These are phyloP conservation scores for Selaginella tamariscina DNA, from an alignment of 75 land plant species.

Conservation along the genomic window DNA sequence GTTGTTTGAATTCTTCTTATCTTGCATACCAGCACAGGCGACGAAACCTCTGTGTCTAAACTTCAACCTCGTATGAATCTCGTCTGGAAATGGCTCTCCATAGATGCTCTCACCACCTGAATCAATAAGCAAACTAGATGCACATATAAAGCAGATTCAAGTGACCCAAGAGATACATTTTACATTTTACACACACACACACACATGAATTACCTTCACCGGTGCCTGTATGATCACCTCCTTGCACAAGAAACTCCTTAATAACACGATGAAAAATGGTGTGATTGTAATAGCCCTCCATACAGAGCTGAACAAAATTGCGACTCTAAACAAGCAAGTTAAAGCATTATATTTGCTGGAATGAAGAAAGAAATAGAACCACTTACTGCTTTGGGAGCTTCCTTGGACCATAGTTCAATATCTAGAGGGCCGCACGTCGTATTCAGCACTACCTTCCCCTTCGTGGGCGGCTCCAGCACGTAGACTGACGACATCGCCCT, in stretches of 20 bases:
- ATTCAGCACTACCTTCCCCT: constrained; percentile 79
- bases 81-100: constrained; percentile 69
- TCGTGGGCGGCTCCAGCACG: constrained; percentile 95
- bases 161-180: too few species aligned
- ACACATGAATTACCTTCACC: constrained; percentile 44
- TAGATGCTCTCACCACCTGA: constrained; percentile 94
- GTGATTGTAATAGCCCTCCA: constrained; percentile 84
- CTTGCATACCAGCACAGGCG: constrained; percentile 84
- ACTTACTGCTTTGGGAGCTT: constrained; percentile 87
- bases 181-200: too few species aligned
- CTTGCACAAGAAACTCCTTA: constrained; percentile 79
- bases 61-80: constrained; percentile 76
- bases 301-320: constrained; percentile 94
- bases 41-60: constrained; percentile 87
- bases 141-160: neutral
- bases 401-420: constrained; percentile 99
- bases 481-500: constrained; percentile 72
- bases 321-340: constrained; percentile 22
- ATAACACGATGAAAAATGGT: constrained; percentile 90
- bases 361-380: neutral
- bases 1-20: constrained; percentile 66
- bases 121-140: neutral
- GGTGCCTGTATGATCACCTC: constrained; percentile 85
- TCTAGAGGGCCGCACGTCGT: constrained; percentile 80
- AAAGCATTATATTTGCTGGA: neutral